Percentiles rank a stretch among this genome's conserved stretches.
Conservation (phyloP, 331 rosid genomes). For the Rhamnella rubrinervis region DNA sequence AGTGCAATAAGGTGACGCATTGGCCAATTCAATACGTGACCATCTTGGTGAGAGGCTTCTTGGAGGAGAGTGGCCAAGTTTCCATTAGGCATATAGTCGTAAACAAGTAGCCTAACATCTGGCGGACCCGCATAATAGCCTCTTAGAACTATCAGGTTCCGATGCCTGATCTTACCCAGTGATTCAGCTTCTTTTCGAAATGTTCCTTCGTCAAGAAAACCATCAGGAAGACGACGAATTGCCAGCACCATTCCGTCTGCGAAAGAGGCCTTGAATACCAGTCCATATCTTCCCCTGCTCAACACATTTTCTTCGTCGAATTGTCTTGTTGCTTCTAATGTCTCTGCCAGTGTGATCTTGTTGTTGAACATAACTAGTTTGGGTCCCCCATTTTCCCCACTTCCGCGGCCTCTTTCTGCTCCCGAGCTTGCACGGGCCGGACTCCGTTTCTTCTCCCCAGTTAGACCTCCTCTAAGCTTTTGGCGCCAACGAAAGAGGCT, state of each 20-base stretch:
- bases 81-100: constrained; percentile 92
- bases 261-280: constrained; percentile 71
- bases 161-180: constrained; percentile 71
- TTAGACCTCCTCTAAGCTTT: constrained; percentile 60
- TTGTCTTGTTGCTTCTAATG: constrained; percentile 81
- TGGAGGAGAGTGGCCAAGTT: constrained; percentile 76
- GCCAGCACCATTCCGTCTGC: constrained; percentile 78
- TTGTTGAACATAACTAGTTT: constrained; percentile 73
- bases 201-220: constrained; percentile 40
- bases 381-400: constrained; percentile 84
- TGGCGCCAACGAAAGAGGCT: constrained; percentile 73
- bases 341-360: constrained; percentile 71
- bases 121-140: constrained; percentile 83
- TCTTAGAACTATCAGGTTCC: constrained; percentile 65
- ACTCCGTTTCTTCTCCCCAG: constrained; percentile 71
- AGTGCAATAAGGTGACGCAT: constrained; percentile 90
- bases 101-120: constrained; percentile 65
- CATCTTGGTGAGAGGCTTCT: constrained; percentile 87
- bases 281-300: constrained; percentile 72
- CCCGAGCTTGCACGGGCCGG: constrained; percentile 58
- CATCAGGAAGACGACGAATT: constrained; percentile 65
- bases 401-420: constrained; percentile 53
- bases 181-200: constrained; percentile 79
- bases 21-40: constrained; percentile 88
- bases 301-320: constrained; percentile 83